phyloP scores from a whole-genome alignment of 495 filamentous ascomycete genomes.

The Haplographium delicatum region DNA sequence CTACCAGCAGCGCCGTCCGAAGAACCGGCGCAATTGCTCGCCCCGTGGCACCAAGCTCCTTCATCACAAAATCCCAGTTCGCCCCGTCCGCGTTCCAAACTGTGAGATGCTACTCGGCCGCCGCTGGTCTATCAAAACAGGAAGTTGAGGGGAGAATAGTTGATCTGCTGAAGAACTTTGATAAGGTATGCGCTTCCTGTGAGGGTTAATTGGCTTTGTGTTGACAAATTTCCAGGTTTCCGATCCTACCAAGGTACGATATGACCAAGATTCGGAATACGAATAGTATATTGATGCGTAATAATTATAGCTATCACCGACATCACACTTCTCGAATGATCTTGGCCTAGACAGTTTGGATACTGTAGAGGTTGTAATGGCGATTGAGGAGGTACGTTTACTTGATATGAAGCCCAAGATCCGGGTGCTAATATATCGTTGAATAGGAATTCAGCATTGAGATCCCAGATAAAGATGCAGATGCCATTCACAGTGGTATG shows the following conservation, averaged over 20 bases:
- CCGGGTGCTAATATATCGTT: constrained; percentile 14
- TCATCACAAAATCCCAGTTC: constrained; percentile 44
- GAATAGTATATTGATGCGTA: constrained; percentile 24
- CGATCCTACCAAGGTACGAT: constrained; percentile 67
- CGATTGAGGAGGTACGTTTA: constrained; percentile 88
- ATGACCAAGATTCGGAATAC: constrained; percentile 7
- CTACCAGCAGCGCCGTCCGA: constrained; percentile 46
- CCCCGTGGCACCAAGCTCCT: constrained; percentile 47
- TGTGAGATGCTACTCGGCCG: constrained; percentile 81
- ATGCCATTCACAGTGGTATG: constrained; percentile 94
- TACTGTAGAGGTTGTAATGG: constrained; percentile 99
- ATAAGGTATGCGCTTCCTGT: constrained; percentile 74
- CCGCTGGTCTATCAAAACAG: constrained; percentile 64
- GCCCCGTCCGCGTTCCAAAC: constrained; percentile 50
- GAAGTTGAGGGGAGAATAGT: constrained; percentile 93
- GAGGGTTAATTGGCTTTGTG: constrained; percentile 84
- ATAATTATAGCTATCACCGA: constrained; percentile 62
- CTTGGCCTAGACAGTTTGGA: constrained; percentile 94
- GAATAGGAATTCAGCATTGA: constrained; percentile 99
- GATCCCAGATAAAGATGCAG: constrained; percentile 98
- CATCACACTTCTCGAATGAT: constrained; percentile 91
- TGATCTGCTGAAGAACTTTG: constrained; percentile 86
- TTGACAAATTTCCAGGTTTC: constrained; percentile 73
- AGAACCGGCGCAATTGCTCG: constrained; percentile 53
- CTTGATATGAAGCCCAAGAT: not conserved